Evolutionary conservation across 2,329 filamentous ascomycete species (phyloP).

Genomic region (Coniochaeta hoffmannii): DNA sequence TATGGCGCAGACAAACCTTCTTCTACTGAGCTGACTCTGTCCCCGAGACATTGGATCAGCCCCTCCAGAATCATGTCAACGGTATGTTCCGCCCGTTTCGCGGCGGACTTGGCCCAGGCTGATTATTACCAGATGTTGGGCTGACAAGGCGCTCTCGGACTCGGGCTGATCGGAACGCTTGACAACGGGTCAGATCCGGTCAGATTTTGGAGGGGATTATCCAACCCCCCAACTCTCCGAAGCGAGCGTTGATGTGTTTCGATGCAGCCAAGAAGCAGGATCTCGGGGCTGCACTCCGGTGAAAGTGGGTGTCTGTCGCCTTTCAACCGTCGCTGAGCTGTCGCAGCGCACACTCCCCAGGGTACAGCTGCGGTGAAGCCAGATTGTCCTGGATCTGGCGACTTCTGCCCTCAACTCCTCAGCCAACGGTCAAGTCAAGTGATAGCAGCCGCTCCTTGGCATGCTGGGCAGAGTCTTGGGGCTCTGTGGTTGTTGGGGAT

Average conservation of each 20-base stretch:
- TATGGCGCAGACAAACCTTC: constrained; percentile 4
- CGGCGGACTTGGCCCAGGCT: not conserved
- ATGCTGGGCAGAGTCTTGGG: constrained; percentile 1
- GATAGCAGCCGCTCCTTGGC: not conserved
- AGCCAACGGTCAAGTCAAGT: not conserved
- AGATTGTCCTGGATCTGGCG: too few relatives aligned
- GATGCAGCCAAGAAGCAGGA: not conserved
- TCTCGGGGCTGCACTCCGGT: not conserved
- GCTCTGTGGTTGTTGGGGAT: not conserved
- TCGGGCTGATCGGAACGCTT: not conserved
- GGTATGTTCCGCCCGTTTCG: not conserved
- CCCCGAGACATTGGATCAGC: constrained; percentile 26
- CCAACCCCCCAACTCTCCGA: too few relatives aligned
- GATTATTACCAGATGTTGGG: too few relatives aligned
- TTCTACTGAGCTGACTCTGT: not conserved
- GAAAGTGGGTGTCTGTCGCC: not conserved
- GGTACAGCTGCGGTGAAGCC: too few relatives aligned
- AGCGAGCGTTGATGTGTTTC: too few relatives aligned
- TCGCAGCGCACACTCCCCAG: not conserved
- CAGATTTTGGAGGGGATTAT: not conserved
- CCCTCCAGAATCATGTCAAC: constrained; percentile 5
- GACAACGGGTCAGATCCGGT: not conserved
- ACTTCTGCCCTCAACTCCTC: too few relatives aligned
- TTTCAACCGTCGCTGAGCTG: not conserved
- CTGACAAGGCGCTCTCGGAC: too few relatives aligned